Conservation (phyloP, 192 early-diverging fungal species). For the Entomortierella parvispora region DNA sequence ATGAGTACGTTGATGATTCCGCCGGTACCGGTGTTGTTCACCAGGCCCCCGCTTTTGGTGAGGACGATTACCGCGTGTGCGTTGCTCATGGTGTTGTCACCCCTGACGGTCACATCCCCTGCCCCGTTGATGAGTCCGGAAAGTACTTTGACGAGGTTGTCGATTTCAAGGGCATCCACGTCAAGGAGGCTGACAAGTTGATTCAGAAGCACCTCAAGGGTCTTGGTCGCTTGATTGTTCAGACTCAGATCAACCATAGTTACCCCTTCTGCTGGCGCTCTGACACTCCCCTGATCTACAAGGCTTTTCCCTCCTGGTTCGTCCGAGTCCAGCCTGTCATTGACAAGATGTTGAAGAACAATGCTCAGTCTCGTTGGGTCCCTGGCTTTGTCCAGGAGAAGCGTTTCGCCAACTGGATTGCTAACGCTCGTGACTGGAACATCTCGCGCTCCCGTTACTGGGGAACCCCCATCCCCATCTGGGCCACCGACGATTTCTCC, state of each 20-base stretch:
- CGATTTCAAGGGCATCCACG: constrained; percentile 84
- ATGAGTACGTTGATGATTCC: constrained; percentile 92
- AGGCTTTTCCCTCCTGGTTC: constrained; percentile 98
- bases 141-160: constrained; percentile 78
- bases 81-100: constrained; percentile 81
- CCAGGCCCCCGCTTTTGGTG: constrained; percentile 97
- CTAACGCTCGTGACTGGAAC: constrained; percentile 96
- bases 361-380: constrained; percentile 92
- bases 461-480: constrained; percentile 99
- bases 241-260: constrained; percentile 89
- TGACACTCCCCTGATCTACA: constrained; percentile 97
- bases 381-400: constrained; percentile 97
- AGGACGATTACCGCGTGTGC: constrained; percentile 98
- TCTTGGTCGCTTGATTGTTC: constrained; percentile 85
- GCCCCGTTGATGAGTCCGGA: constrained; percentile 91
- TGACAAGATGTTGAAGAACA: constrained; percentile 89
- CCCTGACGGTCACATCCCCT: constrained; percentile 86
- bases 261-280: constrained; percentile 99
- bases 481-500: constrained; percentile 92
- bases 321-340: constrained; percentile 87
- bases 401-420: constrained; percentile 98
- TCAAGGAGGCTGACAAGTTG: constrained; percentile 97
- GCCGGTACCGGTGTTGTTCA: constrained; percentile 99
- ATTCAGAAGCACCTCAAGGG: constrained; percentile 93
- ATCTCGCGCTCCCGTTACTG: constrained; percentile 98